phyloP scores from a whole-genome alignment of 2,329 filamentous ascomycete genomes.

The Cordyceps fumosorosea region DNA sequence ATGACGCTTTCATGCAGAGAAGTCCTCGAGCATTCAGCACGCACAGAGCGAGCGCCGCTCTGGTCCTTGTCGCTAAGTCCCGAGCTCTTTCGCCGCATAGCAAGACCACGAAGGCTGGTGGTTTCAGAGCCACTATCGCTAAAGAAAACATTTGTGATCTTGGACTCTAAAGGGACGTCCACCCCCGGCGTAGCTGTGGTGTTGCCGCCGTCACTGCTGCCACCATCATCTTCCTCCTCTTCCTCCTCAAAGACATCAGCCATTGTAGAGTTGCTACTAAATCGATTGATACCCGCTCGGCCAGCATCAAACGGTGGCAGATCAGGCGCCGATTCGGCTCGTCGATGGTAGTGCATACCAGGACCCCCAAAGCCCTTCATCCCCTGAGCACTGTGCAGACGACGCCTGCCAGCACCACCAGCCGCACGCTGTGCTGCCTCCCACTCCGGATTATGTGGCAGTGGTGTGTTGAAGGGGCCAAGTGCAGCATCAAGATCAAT shows the following conservation, averaged over 20 bases:
- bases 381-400: slow-evolving; percentile 71
- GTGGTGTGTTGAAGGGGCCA: slow-evolving; percentile 82
- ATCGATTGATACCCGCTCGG: slow-evolving; percentile 52
- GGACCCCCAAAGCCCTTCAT: slow-evolving; percentile 61
- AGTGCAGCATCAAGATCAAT: slow-evolving; percentile 93
- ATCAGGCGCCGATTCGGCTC: slow-evolving; percentile 74
- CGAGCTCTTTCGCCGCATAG: slow-evolving; percentile 39
- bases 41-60: slow-evolving; percentile 25
- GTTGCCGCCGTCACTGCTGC: slow-evolving; percentile 32
- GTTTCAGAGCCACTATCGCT: slow-evolving; percentile 9
- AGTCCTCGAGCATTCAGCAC: slow-evolving; percentile 41
- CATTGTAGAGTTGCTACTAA: slow-evolving; percentile 66
- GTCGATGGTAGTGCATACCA: slow-evolving; percentile 68
- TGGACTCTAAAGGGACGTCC: slow-evolving; percentile 17
- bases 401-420: slow-evolving; percentile 49
- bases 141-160: background rate
- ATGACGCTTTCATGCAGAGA: slow-evolving; percentile 48
- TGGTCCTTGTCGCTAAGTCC: slow-evolving; percentile 36
- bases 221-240: slow-evolving; percentile 56
- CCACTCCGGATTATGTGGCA: slow-evolving; percentile 56
- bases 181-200: slow-evolving; percentile 37
- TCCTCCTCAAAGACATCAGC: slow-evolving; percentile 83
- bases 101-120: slow-evolving; percentile 8
- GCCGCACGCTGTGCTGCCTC: slow-evolving; percentile 57
- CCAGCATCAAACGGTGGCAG: slow-evolving; percentile 65